Conservation (phyloP, 495 filamentous ascomycete genomes). For the Hypoxylon subgilvum region DNA sequence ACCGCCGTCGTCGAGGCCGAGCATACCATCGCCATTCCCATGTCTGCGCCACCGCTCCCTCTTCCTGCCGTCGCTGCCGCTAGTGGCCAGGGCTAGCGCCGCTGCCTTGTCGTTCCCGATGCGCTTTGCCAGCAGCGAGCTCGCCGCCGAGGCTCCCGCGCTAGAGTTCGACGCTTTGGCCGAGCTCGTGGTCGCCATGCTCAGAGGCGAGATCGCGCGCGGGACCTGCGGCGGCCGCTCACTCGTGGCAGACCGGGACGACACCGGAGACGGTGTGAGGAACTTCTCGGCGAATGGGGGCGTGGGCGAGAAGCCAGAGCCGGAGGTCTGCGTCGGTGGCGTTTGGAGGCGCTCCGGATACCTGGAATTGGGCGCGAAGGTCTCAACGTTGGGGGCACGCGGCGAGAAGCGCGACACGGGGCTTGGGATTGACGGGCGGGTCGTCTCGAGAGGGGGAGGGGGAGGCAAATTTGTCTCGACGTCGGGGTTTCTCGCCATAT, state of each 20-base stretch:
- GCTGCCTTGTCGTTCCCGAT: slow-evolving; percentile 54
- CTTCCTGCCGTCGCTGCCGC: slow-evolving; percentile 33
- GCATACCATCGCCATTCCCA: slow-evolving; percentile 18
- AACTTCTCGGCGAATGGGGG: slow-evolving; percentile 23
- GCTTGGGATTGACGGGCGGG: slow-evolving; percentile 2
- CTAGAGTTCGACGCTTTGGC: neutral
- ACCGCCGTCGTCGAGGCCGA: slow-evolving; percentile 22
- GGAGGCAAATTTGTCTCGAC: neutral
- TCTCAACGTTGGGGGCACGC: slow-evolving; percentile 2
- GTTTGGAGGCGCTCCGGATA: slow-evolving; percentile 23
- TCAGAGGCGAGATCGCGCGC: slow-evolving; percentile 27
- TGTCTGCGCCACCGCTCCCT: slow-evolving; percentile 25
- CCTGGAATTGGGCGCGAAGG: neutral
- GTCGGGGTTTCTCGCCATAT: neutral
- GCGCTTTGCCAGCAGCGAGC: slow-evolving; percentile 56
- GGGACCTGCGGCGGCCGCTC: slow-evolving; percentile 12
- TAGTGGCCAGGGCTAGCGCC: slow-evolving; percentile 43
- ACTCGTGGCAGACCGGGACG: slow-evolving; percentile 10
- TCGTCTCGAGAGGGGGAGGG: slow-evolving; percentile 6
- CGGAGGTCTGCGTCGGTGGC: slow-evolving; percentile 24
- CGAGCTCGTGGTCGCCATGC: slow-evolving; percentile 30
- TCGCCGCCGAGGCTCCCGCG: slow-evolving; percentile 19
- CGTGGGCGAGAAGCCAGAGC: slow-evolving; percentile 29
- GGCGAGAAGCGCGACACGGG: slow-evolving; percentile 18
- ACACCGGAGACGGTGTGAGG: slow-evolving; percentile 24